Evolutionary conservation across 2,329 filamentous ascomycete genomes (phyloP).

Genomic region (Xylaria sp.): DNA sequence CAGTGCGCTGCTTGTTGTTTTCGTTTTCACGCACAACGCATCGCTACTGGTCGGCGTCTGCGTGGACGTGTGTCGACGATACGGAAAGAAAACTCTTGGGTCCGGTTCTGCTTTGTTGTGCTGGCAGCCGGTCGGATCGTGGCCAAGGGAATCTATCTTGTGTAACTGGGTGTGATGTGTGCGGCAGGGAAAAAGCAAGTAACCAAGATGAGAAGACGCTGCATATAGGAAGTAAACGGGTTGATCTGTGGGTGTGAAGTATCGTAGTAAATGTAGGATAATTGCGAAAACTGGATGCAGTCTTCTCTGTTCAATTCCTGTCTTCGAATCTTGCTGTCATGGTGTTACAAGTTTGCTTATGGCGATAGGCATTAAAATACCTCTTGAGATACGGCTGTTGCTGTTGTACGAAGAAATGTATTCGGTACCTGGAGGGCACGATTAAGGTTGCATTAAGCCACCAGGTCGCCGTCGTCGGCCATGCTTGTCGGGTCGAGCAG

Average conservation of each 20-base stretch:
- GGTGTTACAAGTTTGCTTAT: neutral
- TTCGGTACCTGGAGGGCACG: neutral
- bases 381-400: neutral
- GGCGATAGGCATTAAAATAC: neutral
- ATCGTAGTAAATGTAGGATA: neutral
- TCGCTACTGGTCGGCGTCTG: conserved; percentile 18
- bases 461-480: neutral
- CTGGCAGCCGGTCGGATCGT: neutral
- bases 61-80: neutral
- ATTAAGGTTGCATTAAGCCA: conserved; percentile 7
- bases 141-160: neutral
- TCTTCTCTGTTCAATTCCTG: neutral
- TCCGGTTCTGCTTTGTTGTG: neutral
- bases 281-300: neutral
- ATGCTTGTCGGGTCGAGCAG: neutral
- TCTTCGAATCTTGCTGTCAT: neutral
- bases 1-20: conserved; percentile 22
- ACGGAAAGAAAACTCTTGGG: conserved; percentile 18
- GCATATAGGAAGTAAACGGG: too few species aligned
- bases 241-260: neutral
- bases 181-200: conserved; percentile 8
- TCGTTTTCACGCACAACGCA: conserved; percentile 23
- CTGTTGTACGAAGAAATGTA: neutral
- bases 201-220: neutral
- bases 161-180: neutral